Base-by-base conservation (phyloP, 257 asterid genomes). In the Prunella vulgaris region DNA sequence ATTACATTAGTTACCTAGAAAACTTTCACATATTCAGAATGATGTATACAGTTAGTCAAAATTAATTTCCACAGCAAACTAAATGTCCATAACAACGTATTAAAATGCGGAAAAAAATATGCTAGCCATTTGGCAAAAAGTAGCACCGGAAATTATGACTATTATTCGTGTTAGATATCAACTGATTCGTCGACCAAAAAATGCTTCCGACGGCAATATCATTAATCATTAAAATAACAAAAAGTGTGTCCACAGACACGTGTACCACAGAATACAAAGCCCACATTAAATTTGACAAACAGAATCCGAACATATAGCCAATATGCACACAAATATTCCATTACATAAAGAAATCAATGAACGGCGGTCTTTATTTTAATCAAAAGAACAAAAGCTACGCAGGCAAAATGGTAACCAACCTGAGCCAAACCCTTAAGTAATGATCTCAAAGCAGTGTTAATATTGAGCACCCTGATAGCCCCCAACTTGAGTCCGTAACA, bases 401-500 rank as follows among this genome's bases (percentile, higher is more conserved):
- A 20, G 61, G 35, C 64, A 20, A 22, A 32, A 35, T 25, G 35
- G 69, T 20, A 66, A 73, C 82, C 64, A 74, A 94, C 99, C 96
- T 94, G 96, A 10, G 88, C 79, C 77, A 89, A 86, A 46, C 99
- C 99, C 83, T 92, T 94, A 33, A 94, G 95, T 88, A 94, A 77
- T 30, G 99, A 89, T 76, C 99, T 84, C 85, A 90, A 79, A 3
- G 99, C 99, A 4, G 99, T 94, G 73, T 91, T 87, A 54, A 89
- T 94, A 74, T 94, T 94, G 62, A 94, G 93, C 62, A 94, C 97
- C 56, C 99, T 84, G 70, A 94, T 80, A n/a, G 86, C 85, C 10
- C 99, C 99, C 83, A 85, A 49, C 77, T 92, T 94, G 35, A 94
- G 83, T 69, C 99, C 99, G 53, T 94, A 94, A 63, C 98, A 94